phyloP scores from a whole-genome alignment of 495 filamentous ascomycete genomes.

The Neurospora sp. region DNA sequence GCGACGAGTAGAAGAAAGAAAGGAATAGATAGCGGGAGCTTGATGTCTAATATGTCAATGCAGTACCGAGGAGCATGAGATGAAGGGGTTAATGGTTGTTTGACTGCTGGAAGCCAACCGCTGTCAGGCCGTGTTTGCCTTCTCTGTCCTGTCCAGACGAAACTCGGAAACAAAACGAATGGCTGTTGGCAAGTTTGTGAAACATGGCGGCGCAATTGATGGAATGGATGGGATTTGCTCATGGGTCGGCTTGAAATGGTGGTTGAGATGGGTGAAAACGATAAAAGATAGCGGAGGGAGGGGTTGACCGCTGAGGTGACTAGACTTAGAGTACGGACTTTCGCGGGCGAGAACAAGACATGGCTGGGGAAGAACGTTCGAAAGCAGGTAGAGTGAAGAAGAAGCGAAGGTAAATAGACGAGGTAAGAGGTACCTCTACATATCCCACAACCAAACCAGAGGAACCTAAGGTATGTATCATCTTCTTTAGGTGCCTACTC shows the following conservation, averaged over 20 bases:
- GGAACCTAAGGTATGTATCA: too few relatives aligned
- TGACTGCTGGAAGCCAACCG: not conserved
- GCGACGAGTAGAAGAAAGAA: too few relatives aligned
- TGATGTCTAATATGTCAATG: not conserved
- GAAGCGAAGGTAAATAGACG: not conserved
- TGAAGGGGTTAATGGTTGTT: not conserved
- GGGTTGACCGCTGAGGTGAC: too few relatives aligned
- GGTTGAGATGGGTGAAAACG: too few relatives aligned
- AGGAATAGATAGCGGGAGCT: too few relatives aligned
- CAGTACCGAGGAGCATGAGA: not conserved
- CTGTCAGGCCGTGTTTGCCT: not conserved
- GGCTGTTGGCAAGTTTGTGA: not conserved
- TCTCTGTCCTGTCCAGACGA: not conserved
- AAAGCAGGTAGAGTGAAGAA: not conserved
- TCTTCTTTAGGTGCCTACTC: too few relatives aligned
- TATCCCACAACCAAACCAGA: too few relatives aligned
- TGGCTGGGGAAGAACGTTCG: not conserved
- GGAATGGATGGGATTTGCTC: not conserved
- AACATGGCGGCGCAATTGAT: not conserved
- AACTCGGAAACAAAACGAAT: not conserved
- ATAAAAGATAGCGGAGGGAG: too few relatives aligned
- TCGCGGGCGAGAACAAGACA: not conserved
- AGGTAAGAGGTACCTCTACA: not conserved
- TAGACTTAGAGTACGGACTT: too few relatives aligned
- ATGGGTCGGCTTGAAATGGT: too few relatives aligned